Conservation (phyloP, 345 rosid genomes). For the Hibiscus syriacus region DNA sequence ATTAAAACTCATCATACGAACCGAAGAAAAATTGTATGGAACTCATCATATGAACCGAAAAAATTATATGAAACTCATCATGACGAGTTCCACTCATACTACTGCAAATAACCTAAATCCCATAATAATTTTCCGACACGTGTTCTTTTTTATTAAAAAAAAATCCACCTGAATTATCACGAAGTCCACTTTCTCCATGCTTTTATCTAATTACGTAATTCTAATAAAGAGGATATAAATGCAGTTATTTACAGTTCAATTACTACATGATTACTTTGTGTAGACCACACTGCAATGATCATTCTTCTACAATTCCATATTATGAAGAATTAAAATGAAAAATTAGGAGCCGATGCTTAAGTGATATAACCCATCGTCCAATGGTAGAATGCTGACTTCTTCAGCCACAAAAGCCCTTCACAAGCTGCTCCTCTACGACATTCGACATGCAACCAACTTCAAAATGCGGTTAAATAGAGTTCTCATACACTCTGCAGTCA, state of each 20-base stretch:
- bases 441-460: background rate
- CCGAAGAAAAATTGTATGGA: too few relatives aligned
- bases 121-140: too few relatives aligned
- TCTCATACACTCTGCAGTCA: background rate
- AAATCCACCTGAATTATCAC: too few relatives aligned
- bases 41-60: too few relatives aligned
- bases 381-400: background rate
- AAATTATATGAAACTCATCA: too few relatives aligned
- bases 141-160: too few relatives aligned
- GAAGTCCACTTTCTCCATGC: background rate
- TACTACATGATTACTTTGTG: background rate
- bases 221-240: background rate
- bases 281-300: background rate
- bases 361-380: background rate
- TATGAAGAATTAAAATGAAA: conserved; percentile 3
- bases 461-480: background rate
- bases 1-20: too few relatives aligned
- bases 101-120: too few relatives aligned
- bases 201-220: background rate
- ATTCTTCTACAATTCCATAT: conserved; percentile 14
- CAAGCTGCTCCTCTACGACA: background rate
- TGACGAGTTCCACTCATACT: too few relatives aligned
- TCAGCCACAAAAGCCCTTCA: conserved; percentile 2
- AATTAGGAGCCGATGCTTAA: background rate
- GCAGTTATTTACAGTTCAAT: background rate